A percentile compares a stretch with the other conserved stretches of the same genome.
Conservation (phyloP, 805 yeast genomes). For the Ogataea trehalophila region DNA sequence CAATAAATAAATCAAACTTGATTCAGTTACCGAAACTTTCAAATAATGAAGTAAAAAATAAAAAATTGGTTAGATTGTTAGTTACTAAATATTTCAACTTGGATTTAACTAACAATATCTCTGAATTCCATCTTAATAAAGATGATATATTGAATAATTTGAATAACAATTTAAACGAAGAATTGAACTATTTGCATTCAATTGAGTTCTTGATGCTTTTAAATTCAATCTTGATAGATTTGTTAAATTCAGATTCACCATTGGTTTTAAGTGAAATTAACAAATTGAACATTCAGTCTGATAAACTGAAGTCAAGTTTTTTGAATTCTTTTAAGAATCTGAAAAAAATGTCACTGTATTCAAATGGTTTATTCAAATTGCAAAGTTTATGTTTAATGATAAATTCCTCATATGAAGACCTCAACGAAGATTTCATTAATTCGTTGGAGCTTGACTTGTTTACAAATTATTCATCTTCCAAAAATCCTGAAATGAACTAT, state of each 20-base stretch:
- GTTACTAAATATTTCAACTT: slow-evolving; percentile 5
- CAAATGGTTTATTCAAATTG: slow-evolving; percentile 14
- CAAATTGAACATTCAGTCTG: not conserved
- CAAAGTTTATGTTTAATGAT: slow-evolving; percentile 11
- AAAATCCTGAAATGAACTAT: not conserved
- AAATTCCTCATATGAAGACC: slow-evolving; percentile 4
- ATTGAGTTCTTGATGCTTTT: slow-evolving; percentile 16
- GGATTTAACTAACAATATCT: not conserved
- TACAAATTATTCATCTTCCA: slow-evolving; percentile 2
- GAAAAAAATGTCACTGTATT: slow-evolving; percentile 2
- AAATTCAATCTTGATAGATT: slow-evolving; percentile 6
- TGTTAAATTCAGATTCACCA: slow-evolving; percentile 6
- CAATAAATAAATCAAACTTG: slow-evolving; percentile 1
- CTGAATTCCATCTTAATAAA: slow-evolving; percentile 7
- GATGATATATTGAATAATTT: slow-evolving; percentile 1
- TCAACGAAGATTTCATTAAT: slow-evolving; percentile 3
- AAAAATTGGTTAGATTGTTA: slow-evolving; percentile 3
- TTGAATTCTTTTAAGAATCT: slow-evolving; percentile 6
- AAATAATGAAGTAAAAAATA: slow-evolving; percentile 1
- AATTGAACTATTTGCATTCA: not conserved
- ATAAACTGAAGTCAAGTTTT: slow-evolving; percentile 1
- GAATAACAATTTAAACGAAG: no score
- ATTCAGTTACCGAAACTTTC: slow-evolving; percentile 13
- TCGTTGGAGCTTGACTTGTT: slow-evolving; percentile 9
- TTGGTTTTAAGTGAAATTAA: not conserved